A percentile compares a stretch with the other conserved stretches of the same genome.
Conservation (phyloP, 179 eudicot species). For the Amaranthus tricolor region DNA sequence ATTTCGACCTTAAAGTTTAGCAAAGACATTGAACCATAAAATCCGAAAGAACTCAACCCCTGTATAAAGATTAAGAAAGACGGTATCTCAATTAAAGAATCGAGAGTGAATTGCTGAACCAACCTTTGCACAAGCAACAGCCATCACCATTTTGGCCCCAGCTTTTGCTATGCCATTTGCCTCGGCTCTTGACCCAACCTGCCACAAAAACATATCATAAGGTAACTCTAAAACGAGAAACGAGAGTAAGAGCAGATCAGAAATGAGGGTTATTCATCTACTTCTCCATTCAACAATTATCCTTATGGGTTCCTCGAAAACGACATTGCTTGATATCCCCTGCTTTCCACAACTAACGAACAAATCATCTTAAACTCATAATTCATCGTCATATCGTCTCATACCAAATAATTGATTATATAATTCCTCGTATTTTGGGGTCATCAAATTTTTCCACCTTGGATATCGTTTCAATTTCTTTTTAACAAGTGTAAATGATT, state of each 20-base stretch:
- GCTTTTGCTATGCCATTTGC: conserved; percentile 97
- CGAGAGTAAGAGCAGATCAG: background rate
- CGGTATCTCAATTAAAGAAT: background rate
- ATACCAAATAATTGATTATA: too few relatives aligned
- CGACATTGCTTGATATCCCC: too few relatives aligned
- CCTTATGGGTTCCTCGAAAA: too few relatives aligned
- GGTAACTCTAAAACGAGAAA: background rate
- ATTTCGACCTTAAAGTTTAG: background rate
- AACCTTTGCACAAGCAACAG: conserved; percentile 97
- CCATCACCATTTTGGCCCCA: conserved; percentile 99
- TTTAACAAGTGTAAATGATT: too few relatives aligned
- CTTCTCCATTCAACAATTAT: too few relatives aligned
- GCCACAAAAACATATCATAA: conserved; percentile 9
- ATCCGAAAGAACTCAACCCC: background rate
- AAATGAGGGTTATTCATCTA: too few relatives aligned
- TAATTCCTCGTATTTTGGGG: too few relatives aligned
- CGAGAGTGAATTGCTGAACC: background rate
- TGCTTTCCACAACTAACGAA: background rate
- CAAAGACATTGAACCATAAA: background rate
- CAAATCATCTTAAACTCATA: too few relatives aligned
- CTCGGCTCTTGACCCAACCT: conserved; percentile 98
- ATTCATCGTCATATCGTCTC: too few relatives aligned
- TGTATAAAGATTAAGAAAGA: background rate
- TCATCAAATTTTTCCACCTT: too few relatives aligned
- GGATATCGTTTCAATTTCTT: too few relatives aligned